These are phyloP conservation scores for Candida stauntonica DNA, from an alignment of 805 yeast species.

Conservation along the genomic window DNA sequence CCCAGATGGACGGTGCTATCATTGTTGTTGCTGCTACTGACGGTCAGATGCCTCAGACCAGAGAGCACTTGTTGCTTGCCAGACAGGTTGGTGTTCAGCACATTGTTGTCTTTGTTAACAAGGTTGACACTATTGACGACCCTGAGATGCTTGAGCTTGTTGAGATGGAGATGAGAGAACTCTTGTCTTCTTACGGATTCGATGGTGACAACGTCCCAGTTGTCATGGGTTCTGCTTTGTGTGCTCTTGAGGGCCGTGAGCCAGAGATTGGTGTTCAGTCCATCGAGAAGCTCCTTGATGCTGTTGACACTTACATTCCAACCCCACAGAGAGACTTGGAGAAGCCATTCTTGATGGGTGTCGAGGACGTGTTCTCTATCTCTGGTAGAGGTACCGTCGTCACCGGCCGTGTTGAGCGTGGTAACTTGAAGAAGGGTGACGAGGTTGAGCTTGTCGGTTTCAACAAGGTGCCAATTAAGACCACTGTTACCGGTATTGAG, in stretches of 20 bases:
- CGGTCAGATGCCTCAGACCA: constrained; percentile 99
- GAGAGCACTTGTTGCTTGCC: constrained; percentile 97
- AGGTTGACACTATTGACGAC: constrained; percentile 96
- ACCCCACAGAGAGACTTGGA: constrained; percentile 96
- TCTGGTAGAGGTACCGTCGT: constrained; percentile 99
- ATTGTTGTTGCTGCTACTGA: constrained; percentile 99
- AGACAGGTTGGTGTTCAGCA: constrained; percentile 99
- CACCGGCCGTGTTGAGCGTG: constrained; percentile 99
- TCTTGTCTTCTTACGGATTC: constrained; percentile 84
- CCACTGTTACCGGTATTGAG: constrained; percentile 97
- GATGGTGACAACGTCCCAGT: constrained; percentile 99
- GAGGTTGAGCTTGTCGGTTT: constrained; percentile 96
- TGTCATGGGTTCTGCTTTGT: constrained; percentile 96
- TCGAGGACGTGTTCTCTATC: constrained; percentile 95
- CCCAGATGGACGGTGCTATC: constrained; percentile 99
- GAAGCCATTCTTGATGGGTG: constrained; percentile 94
- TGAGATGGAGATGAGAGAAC: constrained; percentile 99
- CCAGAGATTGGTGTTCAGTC: constrained; percentile 92
- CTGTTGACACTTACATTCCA: constrained; percentile 93
- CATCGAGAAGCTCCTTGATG: constrained; percentile 76
- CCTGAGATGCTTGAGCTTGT: constrained; percentile 99
- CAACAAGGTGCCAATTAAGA: constrained; percentile 81
- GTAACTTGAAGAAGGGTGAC: constrained; percentile 95
- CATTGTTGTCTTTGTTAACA: constrained; percentile 96
- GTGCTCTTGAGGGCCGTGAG: constrained; percentile 84